These are phyloP conservation scores for Neurospora cerealis DNA, from an alignment of 495 filamentous ascomycete genomes.

Conservation along the genomic window DNA sequence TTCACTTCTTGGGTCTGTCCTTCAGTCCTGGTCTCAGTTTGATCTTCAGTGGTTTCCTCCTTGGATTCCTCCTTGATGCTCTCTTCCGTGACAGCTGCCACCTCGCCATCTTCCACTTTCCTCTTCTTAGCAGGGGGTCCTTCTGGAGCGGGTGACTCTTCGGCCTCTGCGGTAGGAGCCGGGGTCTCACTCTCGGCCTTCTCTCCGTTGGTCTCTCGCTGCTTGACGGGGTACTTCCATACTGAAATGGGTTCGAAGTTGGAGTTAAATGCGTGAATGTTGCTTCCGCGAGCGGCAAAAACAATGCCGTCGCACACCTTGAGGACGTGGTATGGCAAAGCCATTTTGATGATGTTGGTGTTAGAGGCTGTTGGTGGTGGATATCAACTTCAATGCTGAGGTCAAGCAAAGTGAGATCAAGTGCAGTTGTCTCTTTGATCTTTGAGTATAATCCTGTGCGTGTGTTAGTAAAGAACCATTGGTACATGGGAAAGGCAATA, in stretches of 20 bases:
- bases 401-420: neutral
- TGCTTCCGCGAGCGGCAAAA: conserved; percentile 31
- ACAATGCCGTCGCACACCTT: conserved; percentile 26
- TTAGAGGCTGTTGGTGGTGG: neutral
- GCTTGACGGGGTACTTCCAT: conserved; percentile 28
- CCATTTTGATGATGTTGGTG: conserved; percentile 11
- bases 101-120: conserved; percentile 11
- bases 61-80: neutral
- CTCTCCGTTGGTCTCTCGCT: neutral
- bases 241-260: conserved; percentile 26
- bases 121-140: conserved; percentile 24
- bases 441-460: neutral
- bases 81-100: neutral
- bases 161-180: neutral
- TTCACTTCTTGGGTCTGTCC: conserved; percentile 1
- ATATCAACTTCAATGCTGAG: neutral
- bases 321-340: conserved; percentile 33
- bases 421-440: neutral
- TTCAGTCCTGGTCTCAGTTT: neutral
- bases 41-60: neutral
- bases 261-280: conserved; percentile 31
- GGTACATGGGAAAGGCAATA: neutral
- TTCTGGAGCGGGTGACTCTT: conserved; percentile 13
- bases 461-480: neutral
- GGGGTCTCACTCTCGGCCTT: neutral